A percentile compares a stretch with the other conserved stretches of the same genome.
Evolutionary conservation across 257 asterid genomes (phyloP).

Genomic region (Datura wrightii): DNA sequence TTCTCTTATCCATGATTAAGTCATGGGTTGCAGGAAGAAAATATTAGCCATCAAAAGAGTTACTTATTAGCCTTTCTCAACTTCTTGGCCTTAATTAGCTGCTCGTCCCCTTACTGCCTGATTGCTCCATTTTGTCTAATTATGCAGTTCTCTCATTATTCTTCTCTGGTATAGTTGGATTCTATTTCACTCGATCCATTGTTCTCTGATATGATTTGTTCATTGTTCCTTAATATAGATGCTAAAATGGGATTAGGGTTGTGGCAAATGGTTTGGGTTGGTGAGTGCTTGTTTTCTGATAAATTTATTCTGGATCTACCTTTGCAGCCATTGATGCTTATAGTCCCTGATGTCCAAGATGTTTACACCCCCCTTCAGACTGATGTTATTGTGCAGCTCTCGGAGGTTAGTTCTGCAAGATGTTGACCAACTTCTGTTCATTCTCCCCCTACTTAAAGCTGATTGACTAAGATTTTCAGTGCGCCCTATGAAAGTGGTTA

Average conservation of each 20-base stretch:
- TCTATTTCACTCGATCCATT: neutral
- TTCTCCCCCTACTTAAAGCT: neutral
- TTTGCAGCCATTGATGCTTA: constrained; percentile 96
- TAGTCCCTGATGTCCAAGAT: constrained; percentile 96
- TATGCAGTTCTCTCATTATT: constrained; percentile 15
- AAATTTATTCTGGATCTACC: constrained; percentile 32
- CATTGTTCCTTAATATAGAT: constrained; percentile 2
- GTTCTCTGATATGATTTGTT: neutral
- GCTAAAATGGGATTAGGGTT: constrained; percentile 20
- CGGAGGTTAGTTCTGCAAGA: constrained; percentile 66
- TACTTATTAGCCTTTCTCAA: neutral
- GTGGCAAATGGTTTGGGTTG: constrained; percentile 18
- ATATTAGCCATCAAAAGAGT: neutral
- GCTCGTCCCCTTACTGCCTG: neutral
- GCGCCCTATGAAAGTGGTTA: constrained; percentile 16
- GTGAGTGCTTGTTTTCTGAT: constrained; percentile 4
- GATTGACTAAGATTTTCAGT: neutral
- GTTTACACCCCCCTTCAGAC: constrained; percentile 96
- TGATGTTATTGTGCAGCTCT: constrained; percentile 86
- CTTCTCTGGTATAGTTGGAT: neutral
- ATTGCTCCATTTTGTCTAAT: constrained; percentile 4
- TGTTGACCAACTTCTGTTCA: constrained; percentile 31
- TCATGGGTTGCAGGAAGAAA: neutral
- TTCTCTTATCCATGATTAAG: too few relatives aligned
- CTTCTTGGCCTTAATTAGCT: neutral